Base-by-base conservation (phyloP, 352 stramenopile species). In the Elongisporangium undulatum region DNA sequence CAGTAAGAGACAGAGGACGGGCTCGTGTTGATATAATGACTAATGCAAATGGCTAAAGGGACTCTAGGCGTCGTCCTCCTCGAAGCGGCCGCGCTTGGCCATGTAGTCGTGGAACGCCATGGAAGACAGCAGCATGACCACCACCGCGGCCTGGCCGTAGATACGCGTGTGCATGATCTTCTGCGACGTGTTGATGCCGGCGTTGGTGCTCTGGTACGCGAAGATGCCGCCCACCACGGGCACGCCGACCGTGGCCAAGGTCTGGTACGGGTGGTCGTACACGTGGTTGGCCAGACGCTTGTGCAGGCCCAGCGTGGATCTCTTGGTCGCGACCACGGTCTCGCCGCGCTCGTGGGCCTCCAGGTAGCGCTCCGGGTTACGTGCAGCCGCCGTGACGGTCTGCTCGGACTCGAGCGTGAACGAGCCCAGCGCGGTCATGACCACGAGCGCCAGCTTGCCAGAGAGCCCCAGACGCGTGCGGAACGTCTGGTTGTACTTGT, bases 81-180 rank as follows among this genome's bases (percentile, higher is more conserved):
- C 80, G 50, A 91, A 92, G 61, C 79, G 76, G 48, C 85, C 85
- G 51, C 67, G 82, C 56, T 78, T 81, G 17, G 68, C 59, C 85
- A 94, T 94, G 63, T 83, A 94, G 64, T 94, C 85, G 56, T 94
- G 81, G 72, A 94, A 92, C 9, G 72, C 81, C 82, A 94, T 94
- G 52, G 85, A 86, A 64, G 75, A 70, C 23, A 94, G 65, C 56
- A 94, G 69, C 55, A 94, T 51, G 24, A 87, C 67, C 3, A 94
- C 81, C 1, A 90, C 76, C 0, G 81, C 67, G 19, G 67, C 74
- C 53, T 94, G 85, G 53, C 85, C 82, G 69, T 94, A 94, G 55
- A 94, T 87, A 58, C 85, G 82, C 51, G 85, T 89, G 72, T 92
- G 77, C 85, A 94, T 94, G 66, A 94, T 86, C 82, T 92, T 79